Evolutionary conservation across 768 basidiomycete species (phyloP).

Genomic region (Podaxis mareebaensis): DNA sequence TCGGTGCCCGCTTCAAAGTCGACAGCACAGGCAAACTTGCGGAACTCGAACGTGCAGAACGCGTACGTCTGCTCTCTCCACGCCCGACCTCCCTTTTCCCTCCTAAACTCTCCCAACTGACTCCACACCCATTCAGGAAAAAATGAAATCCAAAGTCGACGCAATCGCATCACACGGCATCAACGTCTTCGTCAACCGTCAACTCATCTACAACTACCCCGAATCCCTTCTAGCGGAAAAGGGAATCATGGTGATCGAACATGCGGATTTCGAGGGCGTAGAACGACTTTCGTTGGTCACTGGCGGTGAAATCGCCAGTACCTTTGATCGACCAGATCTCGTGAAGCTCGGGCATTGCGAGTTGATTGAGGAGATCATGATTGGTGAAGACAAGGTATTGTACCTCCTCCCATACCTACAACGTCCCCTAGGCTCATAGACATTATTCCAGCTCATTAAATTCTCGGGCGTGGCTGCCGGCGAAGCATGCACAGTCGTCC

Average conservation of each 20-base stretch:
- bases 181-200: constrained; percentile 97
- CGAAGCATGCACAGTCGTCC: constrained; percentile 95
- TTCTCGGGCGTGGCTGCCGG: constrained; percentile 99
- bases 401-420: constrained; percentile 13
- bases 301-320: constrained; percentile 95
- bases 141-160: constrained; percentile 99
- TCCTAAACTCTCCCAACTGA: not conserved
- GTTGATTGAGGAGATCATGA: constrained; percentile 97
- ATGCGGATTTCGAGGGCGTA: constrained; percentile 99
- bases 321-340: constrained; percentile 90
- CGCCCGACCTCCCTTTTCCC: not conserved
- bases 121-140: constrained; percentile 61
- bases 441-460: constrained; percentile 81
- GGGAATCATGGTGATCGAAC: constrained; percentile 95
- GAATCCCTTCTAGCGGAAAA: constrained; percentile 93
- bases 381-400: constrained; percentile 94
- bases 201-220: constrained; percentile 99
- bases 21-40: constrained; percentile 96
- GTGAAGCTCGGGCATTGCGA: constrained; percentile 94
- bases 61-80: constrained; percentile 44
- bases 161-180: constrained; percentile 93
- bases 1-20: constrained; percentile 94
- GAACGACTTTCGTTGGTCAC: constrained; percentile 95
- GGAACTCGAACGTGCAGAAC: constrained; percentile 95
- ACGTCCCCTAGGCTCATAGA: not conserved